phyloP scores from a whole-genome alignment of 805 yeast genomes.

The Naumovozyma baii region DNA sequence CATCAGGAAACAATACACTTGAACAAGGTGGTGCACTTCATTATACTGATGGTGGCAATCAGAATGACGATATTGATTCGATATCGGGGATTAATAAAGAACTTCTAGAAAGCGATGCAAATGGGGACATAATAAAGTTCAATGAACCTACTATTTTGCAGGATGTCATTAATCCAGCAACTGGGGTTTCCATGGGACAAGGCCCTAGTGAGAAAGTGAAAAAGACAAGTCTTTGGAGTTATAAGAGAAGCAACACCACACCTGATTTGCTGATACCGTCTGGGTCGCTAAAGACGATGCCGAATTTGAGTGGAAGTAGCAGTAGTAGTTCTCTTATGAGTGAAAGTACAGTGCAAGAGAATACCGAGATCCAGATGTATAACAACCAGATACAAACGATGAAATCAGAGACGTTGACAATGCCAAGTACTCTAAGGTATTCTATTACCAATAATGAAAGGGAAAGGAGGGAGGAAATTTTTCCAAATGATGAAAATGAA shows the following conservation, averaged over 20 bases:
- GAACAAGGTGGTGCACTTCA: background rate
- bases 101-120: conserved; percentile 1
- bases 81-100: background rate
- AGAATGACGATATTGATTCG: background rate
- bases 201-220: conserved; percentile 53
- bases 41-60: background rate
- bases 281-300: background rate
- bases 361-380: conserved; percentile 14
- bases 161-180: conserved; percentile 47
- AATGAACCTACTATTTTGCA: conserved; percentile 34
- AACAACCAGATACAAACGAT: conserved; percentile 25
- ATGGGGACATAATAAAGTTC: conserved; percentile 2
- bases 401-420: conserved; percentile 29
- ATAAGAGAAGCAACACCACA: conserved; percentile 17
- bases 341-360: conserved; percentile 13
- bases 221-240: conserved; percentile 47
- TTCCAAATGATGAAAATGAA: conserved; percentile 1
- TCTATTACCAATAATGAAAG: background rate
- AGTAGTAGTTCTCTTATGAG: conserved; percentile 3
- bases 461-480: background rate
- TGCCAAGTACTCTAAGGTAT: conserved; percentile 25
- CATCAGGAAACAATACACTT: conserved; percentile 3
- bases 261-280: background rate
- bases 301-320: background rate
- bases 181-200: conserved; percentile 67